phyloP scores from a whole-genome alignment of 768 basidiomycete genomes.

The Naematelia aurantialba region DNA sequence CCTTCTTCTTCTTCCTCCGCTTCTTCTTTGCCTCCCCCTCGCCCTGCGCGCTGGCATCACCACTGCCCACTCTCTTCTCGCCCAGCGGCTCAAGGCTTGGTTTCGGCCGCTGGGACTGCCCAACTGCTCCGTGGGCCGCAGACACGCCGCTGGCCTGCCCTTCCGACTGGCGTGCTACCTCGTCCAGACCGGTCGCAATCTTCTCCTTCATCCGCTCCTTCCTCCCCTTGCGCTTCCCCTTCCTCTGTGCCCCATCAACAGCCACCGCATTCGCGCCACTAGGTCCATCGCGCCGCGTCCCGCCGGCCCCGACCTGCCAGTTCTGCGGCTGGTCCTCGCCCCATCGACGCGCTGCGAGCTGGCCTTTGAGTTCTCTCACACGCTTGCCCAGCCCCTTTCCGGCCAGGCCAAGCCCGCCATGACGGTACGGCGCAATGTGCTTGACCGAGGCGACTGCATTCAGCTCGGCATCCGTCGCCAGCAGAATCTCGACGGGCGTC shows the following conservation, averaged over 20 bases:
- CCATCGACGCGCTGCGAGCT: constrained; percentile 54
- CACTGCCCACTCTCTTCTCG: not conserved
- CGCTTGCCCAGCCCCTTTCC: constrained; percentile 58
- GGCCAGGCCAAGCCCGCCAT: constrained; percentile 51
- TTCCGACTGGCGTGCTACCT: not conserved
- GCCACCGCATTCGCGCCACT: not conserved
- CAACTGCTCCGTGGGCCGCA: not conserved
- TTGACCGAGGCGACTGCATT: constrained; percentile 87
- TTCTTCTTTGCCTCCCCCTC: constrained; percentile 21
- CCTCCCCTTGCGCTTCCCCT: constrained; percentile 34
- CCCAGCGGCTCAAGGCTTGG: not conserved
- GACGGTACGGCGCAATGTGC: constrained; percentile 84
- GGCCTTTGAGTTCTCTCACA: constrained; percentile 68
- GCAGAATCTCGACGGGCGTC: constrained; percentile 76
- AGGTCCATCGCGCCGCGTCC: not conserved
- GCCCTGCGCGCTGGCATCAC: not conserved
- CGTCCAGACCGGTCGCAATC: not conserved
- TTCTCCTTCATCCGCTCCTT: constrained; percentile 20
- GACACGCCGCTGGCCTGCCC: not conserved
- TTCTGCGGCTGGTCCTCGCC: constrained; percentile 35
- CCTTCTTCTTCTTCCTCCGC: constrained; percentile 28
- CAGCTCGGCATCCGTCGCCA: constrained; percentile 86
- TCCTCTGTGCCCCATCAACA: constrained; percentile 4
- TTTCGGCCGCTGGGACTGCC: not conserved
- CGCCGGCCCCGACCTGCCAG: too few species aligned